Percentiles rank a stretch among this genome's conserved stretches.
Evolutionary conservation across 345 rosid genomes (phyloP).

Genomic region (Rubroshorea leprosula): DNA sequence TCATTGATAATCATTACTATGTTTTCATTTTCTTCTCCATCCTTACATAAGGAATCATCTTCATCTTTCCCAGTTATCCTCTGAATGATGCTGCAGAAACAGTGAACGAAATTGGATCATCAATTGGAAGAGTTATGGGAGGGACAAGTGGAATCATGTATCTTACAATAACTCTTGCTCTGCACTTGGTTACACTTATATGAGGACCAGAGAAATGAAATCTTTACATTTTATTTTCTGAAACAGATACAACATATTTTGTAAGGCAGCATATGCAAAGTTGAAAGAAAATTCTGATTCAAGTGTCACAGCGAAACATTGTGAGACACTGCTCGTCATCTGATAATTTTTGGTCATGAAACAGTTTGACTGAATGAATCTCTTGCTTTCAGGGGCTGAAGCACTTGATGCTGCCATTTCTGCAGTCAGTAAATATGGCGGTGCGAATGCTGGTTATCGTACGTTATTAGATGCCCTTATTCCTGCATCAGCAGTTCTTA

Average conservation of each 20-base stretch:
- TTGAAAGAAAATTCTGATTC: conserved; percentile 53
- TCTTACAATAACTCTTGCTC: conserved; percentile 11
- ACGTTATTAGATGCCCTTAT: conserved; percentile 91
- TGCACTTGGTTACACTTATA: conserved; percentile 9
- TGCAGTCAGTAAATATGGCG: conserved; percentile 90
- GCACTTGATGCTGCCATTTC: conserved; percentile 77
- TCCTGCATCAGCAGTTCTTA: conserved; percentile 76
- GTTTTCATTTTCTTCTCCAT: background rate
- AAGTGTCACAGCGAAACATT: conserved; percentile 53
- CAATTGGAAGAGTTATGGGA: conserved; percentile 86
- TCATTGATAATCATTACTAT: background rate
- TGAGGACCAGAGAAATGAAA: conserved; percentile 6
- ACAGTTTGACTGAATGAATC: conserved; percentile 9
- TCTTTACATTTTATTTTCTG: conserved; percentile 11
- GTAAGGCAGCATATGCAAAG: conserved; percentile 80
- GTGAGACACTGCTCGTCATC: conserved; percentile 42
- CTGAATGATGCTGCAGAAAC: conserved; percentile 90
- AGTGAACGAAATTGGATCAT: conserved; percentile 75
- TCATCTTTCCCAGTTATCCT: conserved; percentile 69
- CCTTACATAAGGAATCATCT: conserved; percentile 4
- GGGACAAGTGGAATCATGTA: conserved; percentile 98
- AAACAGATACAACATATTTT: conserved; percentile 68
- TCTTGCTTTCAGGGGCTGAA: conserved; percentile 63
- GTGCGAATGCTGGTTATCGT: conserved; percentile 87
- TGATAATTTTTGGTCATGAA: conserved; percentile 9